Evolutionary conservation across 306 rosid genomes (phyloP).

Genomic region (Crotalaria pallida): DNA sequence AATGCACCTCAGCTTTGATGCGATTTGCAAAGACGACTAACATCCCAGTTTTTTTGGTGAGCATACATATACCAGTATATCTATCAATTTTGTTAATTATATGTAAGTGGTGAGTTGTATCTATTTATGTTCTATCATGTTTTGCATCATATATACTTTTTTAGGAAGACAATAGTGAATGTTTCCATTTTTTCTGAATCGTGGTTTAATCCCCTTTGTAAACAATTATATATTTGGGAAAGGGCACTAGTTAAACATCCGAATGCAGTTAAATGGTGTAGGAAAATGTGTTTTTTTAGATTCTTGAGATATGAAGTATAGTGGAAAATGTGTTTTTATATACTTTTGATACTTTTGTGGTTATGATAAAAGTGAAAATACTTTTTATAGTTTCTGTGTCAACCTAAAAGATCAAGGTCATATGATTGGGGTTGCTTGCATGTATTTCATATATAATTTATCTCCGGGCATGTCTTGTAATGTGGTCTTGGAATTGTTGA

Average conservation of each 20-base stretch:
- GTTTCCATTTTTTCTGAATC: slow-evolving; percentile 4
- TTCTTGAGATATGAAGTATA: too few relatives aligned
- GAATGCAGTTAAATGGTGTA: too few relatives aligned
- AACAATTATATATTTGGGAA: not conserved
- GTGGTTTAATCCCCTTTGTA: not conserved
- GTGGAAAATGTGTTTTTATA: too few relatives aligned
- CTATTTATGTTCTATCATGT: not conserved
- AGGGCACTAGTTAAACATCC: too few relatives aligned
- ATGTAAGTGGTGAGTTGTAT: not conserved
- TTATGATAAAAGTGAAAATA: slow-evolving; percentile 1
- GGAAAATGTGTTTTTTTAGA: too few relatives aligned
- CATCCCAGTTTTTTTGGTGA: slow-evolving; percentile 77
- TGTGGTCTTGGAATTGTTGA: slow-evolving; percentile 7
- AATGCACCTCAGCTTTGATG: slow-evolving; percentile 83
- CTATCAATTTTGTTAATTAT: not conserved
- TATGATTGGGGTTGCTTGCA: slow-evolving; percentile 1
- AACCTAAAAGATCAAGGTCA: not conserved
- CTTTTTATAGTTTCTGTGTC: not conserved
- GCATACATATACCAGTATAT: not conserved
- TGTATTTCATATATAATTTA: slow-evolving; percentile 7
- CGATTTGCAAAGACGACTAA: slow-evolving; percentile 77
- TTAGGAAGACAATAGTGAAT: not conserved
- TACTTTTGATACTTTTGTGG: too few relatives aligned
- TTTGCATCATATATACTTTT: slow-evolving; percentile 1
- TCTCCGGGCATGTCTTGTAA: slow-evolving; percentile 1